Conservation (phyloP, 768 basidiomycete genomes). For the Tulasnella calospora region DNA sequence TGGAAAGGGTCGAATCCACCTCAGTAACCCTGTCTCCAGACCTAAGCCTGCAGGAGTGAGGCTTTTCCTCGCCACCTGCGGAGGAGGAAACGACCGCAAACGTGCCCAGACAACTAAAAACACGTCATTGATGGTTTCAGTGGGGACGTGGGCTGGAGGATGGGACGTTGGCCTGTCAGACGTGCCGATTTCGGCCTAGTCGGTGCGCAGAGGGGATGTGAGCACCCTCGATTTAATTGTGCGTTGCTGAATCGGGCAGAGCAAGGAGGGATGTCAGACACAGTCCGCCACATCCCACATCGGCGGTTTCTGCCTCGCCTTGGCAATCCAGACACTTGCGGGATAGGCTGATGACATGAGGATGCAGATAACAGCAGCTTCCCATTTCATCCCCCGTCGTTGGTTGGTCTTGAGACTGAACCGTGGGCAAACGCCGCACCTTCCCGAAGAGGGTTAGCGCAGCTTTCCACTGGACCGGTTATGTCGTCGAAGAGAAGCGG, state of each 20-base stretch:
- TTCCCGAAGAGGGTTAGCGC: not conserved
- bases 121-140: not conserved
- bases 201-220: not conserved
- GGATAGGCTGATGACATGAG: slow-evolving; percentile 7
- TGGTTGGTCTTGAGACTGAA: not conserved
- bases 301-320: not conserved
- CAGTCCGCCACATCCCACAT: not conserved
- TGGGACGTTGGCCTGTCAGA: not conserved
- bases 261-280: not conserved
- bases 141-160: slow-evolving; percentile 2
- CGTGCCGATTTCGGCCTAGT: not conserved
- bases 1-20: not conserved
- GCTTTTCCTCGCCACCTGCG: not conserved
- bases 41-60: slow-evolving; percentile 2
- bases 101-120: not conserved
- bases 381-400: not conserved
- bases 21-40: slow-evolving; percentile 1
- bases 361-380: slow-evolving; percentile 1
- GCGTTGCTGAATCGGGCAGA: not conserved
- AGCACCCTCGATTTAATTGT: not conserved
- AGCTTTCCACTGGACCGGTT: slow-evolving; percentile 8
- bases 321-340: not conserved
- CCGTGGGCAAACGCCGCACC: slow-evolving; percentile 6
- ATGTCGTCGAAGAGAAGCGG: slow-evolving; percentile 4
- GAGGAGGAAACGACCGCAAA: not conserved